Evolutionary conservation across 1,139 yeast genomes (phyloP), one percentile per base, ranked within the genome.

Genomic region (Sugiyamaella castrensis): DNA sequence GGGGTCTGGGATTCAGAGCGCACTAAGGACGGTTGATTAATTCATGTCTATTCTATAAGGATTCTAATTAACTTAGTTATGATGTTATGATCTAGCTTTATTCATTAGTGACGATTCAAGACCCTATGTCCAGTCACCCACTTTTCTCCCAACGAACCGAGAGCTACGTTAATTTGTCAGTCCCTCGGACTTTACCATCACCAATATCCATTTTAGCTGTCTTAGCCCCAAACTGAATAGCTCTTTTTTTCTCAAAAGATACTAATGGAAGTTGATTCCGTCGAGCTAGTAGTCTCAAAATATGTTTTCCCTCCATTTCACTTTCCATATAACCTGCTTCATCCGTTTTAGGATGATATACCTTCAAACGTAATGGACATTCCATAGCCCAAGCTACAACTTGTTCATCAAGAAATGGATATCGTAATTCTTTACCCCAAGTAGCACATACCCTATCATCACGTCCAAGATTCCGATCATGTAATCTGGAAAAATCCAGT

Each of bases 201-300:
- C 91, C 92, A 8, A 78, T 69, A 55, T 86, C 92, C 82, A 92
- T 80, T 65, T 92, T 92, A 1, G 99, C 98, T 62, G 96, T 85
- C 57, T 86, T 82, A 0, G 98, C 87, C 0, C 99, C 99, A 68
- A 92, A 92, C 63, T 92, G 98, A 53, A 92, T 89, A 0, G 99
- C 99, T 43, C 98, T 72, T 63, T 92, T 92, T n/a, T 84, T 80
- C 62, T 92, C 98, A 31, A 72, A 69, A 19, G 81, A 71, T 0
- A 88, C 94, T 66, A 76, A 77, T 0, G 57, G 65, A 37, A 91
- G 66, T 0, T 79, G 80, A 5, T 64, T 48, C 1, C 42, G 50
- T 1, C 54, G 51, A 0, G 97, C 97, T 15, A 87, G 62, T 43
- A 72, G 68, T 45, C 99, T 67, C 37, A 92, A 68, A 1, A 85